Percentiles rank a stretch among this genome's conserved stretches.
Conservation (phyloP, 1,284 basidiomycete species). For the Pseudozyma hubeiensis region DNA sequence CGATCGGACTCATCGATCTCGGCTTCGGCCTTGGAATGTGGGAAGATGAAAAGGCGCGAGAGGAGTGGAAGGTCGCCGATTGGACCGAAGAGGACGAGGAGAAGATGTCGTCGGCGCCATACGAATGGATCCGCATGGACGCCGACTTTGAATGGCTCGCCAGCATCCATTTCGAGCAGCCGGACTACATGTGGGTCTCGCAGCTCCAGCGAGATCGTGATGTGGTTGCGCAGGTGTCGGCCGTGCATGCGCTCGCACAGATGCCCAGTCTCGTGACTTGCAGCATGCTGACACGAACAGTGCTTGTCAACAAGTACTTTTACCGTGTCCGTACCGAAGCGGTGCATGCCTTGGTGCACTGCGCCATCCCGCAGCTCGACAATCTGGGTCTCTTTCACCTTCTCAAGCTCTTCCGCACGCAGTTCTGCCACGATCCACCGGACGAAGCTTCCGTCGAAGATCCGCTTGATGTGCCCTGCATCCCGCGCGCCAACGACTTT, state of each 20-base stretch:
- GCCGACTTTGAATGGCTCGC: slow-evolving; percentile 99
- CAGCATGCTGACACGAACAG: slow-evolving; percentile 88
- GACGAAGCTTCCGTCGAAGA: slow-evolving; percentile 41
- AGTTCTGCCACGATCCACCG: slow-evolving; percentile 80
- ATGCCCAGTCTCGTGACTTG: slow-evolving; percentile 89
- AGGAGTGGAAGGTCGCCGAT: slow-evolving; percentile 88
- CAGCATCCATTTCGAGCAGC: slow-evolving; percentile 89
- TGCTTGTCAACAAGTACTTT: slow-evolving; percentile 94
- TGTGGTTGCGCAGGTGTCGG: slow-evolving; percentile 79
- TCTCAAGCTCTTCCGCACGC: slow-evolving; percentile 89
- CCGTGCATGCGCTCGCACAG: slow-evolving; percentile 74
- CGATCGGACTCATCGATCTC: slow-evolving; percentile 92
- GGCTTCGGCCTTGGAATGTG: slow-evolving; percentile 95
- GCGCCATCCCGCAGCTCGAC: slow-evolving; percentile 81
- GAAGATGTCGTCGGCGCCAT: slow-evolving; percentile 83
- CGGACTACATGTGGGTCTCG: slow-evolving; percentile 98
- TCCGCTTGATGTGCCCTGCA: slow-evolving; percentile 75
- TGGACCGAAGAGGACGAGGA: slow-evolving; percentile 98
- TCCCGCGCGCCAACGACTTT: slow-evolving; percentile 93
- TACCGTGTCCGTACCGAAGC: slow-evolving; percentile 97
- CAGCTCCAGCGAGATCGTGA: slow-evolving; percentile 96
- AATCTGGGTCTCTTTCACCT: slow-evolving; percentile 94
- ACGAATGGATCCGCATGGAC: slow-evolving; percentile 99
- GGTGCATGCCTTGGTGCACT: slow-evolving; percentile 85
- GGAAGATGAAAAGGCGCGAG: slow-evolving; percentile 82